These are phyloP conservation scores for Alternaria arborescens DNA, from an alignment of 2,329 filamentous ascomycete species.

Conservation along the genomic window DNA sequence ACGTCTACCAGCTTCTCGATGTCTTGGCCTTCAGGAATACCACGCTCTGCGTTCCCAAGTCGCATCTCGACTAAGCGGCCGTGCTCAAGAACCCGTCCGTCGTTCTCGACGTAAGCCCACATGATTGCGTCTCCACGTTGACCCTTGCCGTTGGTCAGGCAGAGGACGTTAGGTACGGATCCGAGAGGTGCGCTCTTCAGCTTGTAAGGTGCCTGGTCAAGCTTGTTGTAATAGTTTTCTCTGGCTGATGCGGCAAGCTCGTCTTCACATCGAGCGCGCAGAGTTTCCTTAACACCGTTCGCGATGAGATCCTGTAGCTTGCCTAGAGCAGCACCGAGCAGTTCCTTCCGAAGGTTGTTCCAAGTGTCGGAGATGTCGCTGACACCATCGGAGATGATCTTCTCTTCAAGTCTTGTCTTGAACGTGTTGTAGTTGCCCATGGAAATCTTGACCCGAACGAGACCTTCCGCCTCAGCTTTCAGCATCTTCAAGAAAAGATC, in stretches of 20 bases:
- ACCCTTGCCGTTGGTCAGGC: constrained; percentile 85
- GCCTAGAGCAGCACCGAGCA: constrained; percentile 79
- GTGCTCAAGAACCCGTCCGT: constrained; percentile 86
- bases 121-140: constrained; percentile 81
- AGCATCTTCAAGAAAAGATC: constrained; percentile 97
- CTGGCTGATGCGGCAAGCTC: constrained; percentile 87
- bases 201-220: constrained; percentile 96
- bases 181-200: constrained; percentile 91
- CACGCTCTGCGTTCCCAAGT: constrained; percentile 70
- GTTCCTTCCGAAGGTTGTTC: constrained; percentile 87
- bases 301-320: constrained; percentile 86
- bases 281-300: constrained; percentile 92
- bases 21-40: constrained; percentile 69
- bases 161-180: constrained; percentile 84
- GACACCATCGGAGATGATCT: constrained; percentile 94
- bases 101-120: constrained; percentile 94
- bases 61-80: constrained; percentile 85
- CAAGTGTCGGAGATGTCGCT: constrained; percentile 94
- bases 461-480: constrained; percentile 91
- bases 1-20: constrained; percentile 79
- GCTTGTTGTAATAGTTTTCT: constrained; percentile 85
- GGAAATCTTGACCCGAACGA: constrained; percentile 83
- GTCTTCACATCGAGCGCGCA: constrained; percentile 93
- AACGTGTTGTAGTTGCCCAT: constrained; percentile 81
- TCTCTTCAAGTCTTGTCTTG: constrained; percentile 76